Evolutionary conservation across 257 asterid genomes (phyloP), one percentile per base, ranked within the genome.

Genomic region (Jacaranda mimosifolia): DNA sequence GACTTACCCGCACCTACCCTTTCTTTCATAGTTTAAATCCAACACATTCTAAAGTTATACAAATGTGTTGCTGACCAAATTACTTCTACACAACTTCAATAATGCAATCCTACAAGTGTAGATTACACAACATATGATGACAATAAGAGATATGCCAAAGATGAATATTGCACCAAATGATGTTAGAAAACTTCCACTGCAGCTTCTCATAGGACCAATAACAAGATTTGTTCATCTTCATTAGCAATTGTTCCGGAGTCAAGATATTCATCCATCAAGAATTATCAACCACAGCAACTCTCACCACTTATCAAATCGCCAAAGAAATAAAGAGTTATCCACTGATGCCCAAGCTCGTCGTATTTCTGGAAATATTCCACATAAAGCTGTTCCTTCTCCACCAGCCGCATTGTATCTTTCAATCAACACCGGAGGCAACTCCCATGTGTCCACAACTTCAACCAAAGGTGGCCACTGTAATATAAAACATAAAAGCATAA

Each of bases 331-430:
- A 19, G 98, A 87, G 86, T 93, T 91, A 77, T 95, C 99, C 63
- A 95, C 98, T 5, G 99, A 93, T 67, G 99, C 99, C 99, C 98
- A 95, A 10, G 99, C 99, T 72, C 99, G 87, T 35, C 92, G 89
- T 77, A 95, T 89, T 83, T 95, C 98, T 42, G 99, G 96, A 86
- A 95, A 95, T 82, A 95, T 89, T 78, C 98, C 99, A 87, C 98
- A 95, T 74, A 95, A 81, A 73, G 99, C 97, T 43, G 97, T 93
- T 82, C 99, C 99, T 76, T 95, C 99, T 66, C 98, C 99, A 64
- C 97, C 97, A 78, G 98, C 93, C 70, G 90, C 85, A 86, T 91
- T 93, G 76, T 93, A 93, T 75, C 97, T 89, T 86, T 93, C 97
- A 81, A 93, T 77, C 79, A 95, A 87, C 81, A 90, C 94, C n/a